A percentile compares a stretch with the other conserved stretches of the same genome.
Conservation (phyloP, 2,329 filamentous ascomycete species). For the Hymenoscyphus infarciens region DNA sequence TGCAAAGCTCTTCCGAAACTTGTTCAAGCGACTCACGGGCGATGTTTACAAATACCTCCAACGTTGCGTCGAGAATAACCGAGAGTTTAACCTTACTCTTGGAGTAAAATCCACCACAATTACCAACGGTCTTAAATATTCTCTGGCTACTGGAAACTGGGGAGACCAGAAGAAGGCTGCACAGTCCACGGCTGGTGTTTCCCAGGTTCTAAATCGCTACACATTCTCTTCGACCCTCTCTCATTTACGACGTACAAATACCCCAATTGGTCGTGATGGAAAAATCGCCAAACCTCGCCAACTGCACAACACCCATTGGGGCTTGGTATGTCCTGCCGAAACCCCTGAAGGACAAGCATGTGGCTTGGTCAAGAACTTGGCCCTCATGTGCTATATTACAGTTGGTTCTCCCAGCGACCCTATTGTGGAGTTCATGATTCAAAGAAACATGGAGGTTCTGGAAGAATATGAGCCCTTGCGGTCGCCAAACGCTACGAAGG, state of each 20-base stretch:
- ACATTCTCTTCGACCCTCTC: constrained; percentile 96
- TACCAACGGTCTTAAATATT: constrained; percentile 94
- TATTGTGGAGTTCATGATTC: constrained; percentile 92
- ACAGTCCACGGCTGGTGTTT: constrained; percentile 92
- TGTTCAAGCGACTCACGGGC: constrained; percentile 86
- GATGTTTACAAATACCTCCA: constrained; percentile 90
- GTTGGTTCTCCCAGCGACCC: constrained; percentile 89
- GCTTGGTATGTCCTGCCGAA: constrained; percentile 92
- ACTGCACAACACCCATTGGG: constrained; percentile 98
- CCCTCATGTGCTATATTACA: constrained; percentile 97
- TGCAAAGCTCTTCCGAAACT: constrained; percentile 90
- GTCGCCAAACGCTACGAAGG: constrained; percentile 91
- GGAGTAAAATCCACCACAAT: constrained; percentile 89
- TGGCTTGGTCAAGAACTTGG: constrained; percentile 95
- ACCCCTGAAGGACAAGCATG: constrained; percentile 98
- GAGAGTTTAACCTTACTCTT: constrained; percentile 85
- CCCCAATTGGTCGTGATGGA: constrained; percentile 93
- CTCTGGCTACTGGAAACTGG: constrained; percentile 96
- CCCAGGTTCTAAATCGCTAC: constrained; percentile 95
- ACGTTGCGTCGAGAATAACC: constrained; percentile 82
- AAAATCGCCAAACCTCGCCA: constrained; percentile 98
- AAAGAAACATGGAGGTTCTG: constrained; percentile 90
- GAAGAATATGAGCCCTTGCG: constrained; percentile 88
- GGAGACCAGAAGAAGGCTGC: constrained; percentile 98
- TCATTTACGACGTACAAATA: constrained; percentile 95